phyloP scores from a whole-genome alignment of 169 alveolate species.

The Fabrea salina region DNA sequence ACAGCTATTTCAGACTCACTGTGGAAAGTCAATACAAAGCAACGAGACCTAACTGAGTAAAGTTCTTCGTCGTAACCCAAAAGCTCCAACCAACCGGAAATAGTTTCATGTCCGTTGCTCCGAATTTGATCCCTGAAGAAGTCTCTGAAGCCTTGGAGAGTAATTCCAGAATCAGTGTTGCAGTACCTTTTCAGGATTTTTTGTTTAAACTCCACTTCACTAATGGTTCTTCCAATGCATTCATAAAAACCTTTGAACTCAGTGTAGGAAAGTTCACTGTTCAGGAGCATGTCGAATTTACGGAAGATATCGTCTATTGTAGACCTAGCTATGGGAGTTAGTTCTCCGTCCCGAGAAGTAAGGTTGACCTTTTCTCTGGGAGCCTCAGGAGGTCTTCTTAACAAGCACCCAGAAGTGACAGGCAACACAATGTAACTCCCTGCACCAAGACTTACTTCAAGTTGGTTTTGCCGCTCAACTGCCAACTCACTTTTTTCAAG shows the following conservation, averaged over 20 bases:
- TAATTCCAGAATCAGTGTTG: neutral
- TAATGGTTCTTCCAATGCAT: neutral
- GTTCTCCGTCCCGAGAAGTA: slow-evolving; percentile 47
- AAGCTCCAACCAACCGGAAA: neutral
- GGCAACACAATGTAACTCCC: slow-evolving; percentile 81
- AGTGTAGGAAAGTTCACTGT: neutral
- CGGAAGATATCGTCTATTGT: slow-evolving; percentile 77
- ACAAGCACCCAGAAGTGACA: slow-evolving; percentile 78
- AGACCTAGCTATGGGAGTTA: slow-evolving; percentile 44
- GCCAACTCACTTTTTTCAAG: slow-evolving; percentile 58
- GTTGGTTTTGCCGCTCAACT: slow-evolving; percentile 59
- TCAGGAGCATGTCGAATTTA: slow-evolving; percentile 58
- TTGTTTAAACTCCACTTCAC: slow-evolving; percentile 12
- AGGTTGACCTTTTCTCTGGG: slow-evolving; percentile 18
- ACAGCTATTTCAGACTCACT: slow-evolving; percentile 50
- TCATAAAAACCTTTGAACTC: neutral
- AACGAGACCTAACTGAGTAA: slow-evolving; percentile 68
- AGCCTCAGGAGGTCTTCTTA: slow-evolving; percentile 36
- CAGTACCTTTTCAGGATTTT: slow-evolving; percentile 8
- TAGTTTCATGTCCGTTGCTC: neutral
- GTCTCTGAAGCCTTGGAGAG: slow-evolving; percentile 25
- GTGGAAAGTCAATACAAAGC: slow-evolving; percentile 76
- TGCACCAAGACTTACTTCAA: slow-evolving; percentile 60
- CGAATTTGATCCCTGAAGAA: neutral
- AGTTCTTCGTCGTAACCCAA: slow-evolving; percentile 81